phyloP scores from a whole-genome alignment of 1,139 yeast species.

The Pichia sp. region DNA sequence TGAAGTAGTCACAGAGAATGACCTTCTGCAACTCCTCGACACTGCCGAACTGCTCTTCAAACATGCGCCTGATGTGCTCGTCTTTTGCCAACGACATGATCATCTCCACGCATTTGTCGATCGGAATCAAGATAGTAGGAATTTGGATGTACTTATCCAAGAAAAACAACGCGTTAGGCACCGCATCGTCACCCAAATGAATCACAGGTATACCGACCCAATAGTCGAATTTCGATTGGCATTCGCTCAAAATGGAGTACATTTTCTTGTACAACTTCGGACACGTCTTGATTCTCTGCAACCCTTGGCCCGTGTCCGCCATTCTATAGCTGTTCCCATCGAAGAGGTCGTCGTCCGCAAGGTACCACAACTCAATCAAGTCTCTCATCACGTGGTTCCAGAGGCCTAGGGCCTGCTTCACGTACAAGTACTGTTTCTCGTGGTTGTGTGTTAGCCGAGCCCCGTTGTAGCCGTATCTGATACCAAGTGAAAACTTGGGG shows the following conservation, averaged over 20 bases:
- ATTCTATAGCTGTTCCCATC: slow-evolving; percentile 48
- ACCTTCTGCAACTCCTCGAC: slow-evolving; percentile 46
- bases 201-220: slow-evolving; percentile 79
- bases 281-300: slow-evolving; percentile 66
- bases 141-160: slow-evolving; percentile 72
- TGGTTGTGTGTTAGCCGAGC: slow-evolving; percentile 68
- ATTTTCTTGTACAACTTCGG: slow-evolving; percentile 62
- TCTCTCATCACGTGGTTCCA: slow-evolving; percentile 75
- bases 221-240: slow-evolving; percentile 53
- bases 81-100: slow-evolving; percentile 50
- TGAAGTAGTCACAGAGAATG: slow-evolving; percentile 62
- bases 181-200: slow-evolving; percentile 74
- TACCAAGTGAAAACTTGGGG: slow-evolving; percentile 49
- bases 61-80: slow-evolving; percentile 44
- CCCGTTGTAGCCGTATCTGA: slow-evolving; percentile 58
- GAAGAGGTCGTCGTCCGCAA: slow-evolving; percentile 65
- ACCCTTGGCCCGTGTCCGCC: slow-evolving; percentile 74
- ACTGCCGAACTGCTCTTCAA: slow-evolving; percentile 51
- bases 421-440: slow-evolving; percentile 63
- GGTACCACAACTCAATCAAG: slow-evolving; percentile 66
- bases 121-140: slow-evolving; percentile 67
- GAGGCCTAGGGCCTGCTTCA: slow-evolving; percentile 60
- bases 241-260: slow-evolving; percentile 59
- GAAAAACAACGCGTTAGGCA: slow-evolving; percentile 71
- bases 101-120: slow-evolving; percentile 50